These are phyloP conservation scores for Climacium dendroides DNA, from an alignment of 225 moss, liverwort and hornwort genomes.

Conservation along the genomic window DNA sequence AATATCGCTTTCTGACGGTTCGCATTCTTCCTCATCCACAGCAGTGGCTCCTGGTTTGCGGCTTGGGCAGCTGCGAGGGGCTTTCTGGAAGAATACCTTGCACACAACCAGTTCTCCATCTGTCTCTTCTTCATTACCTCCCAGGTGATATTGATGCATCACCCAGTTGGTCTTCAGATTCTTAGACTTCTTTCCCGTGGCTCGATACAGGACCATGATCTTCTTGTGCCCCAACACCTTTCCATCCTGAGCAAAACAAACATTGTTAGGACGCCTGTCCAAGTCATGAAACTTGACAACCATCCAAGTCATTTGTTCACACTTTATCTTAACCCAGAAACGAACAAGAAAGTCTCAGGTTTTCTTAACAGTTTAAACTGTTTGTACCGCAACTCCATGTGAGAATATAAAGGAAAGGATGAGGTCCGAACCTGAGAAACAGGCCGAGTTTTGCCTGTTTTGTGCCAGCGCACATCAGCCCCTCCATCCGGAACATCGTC, in stretches of 20 bases:
- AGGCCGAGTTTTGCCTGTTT: slow-evolving; percentile 86
- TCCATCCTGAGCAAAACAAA: slow-evolving; percentile 12
- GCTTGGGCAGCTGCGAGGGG: slow-evolving; percentile 76
- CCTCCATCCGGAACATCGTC: slow-evolving; percentile 52
- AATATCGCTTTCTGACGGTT: slow-evolving; percentile 34
- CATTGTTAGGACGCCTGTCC: background rate
- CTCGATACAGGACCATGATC: slow-evolving; percentile 84
- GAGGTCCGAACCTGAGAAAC: slow-evolving; percentile 29
- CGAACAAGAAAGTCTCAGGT: background rate
- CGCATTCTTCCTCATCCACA: slow-evolving; percentile 48
- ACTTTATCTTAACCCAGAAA: background rate
- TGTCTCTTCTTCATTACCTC: slow-evolving; percentile 69
- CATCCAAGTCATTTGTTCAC: background rate
- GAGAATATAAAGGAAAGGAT: background rate
- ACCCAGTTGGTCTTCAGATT: slow-evolving; percentile 95
- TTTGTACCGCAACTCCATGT: background rate
- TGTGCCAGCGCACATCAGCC: slow-evolving; percentile 88
- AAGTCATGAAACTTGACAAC: background rate
- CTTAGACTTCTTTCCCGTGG: slow-evolving; percentile 73
- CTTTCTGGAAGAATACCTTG: slow-evolving; percentile 89
- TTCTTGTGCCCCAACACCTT: slow-evolving; percentile 68
- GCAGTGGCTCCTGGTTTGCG: slow-evolving; percentile 32
- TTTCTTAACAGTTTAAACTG: background rate
- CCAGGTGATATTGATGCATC: slow-evolving; percentile 90
- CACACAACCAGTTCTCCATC: slow-evolving; percentile 90